These are phyloP conservation scores for Ustilago cynodontis DNA, from an alignment of 1,284 basidiomycete species.

Conservation along the genomic window DNA sequence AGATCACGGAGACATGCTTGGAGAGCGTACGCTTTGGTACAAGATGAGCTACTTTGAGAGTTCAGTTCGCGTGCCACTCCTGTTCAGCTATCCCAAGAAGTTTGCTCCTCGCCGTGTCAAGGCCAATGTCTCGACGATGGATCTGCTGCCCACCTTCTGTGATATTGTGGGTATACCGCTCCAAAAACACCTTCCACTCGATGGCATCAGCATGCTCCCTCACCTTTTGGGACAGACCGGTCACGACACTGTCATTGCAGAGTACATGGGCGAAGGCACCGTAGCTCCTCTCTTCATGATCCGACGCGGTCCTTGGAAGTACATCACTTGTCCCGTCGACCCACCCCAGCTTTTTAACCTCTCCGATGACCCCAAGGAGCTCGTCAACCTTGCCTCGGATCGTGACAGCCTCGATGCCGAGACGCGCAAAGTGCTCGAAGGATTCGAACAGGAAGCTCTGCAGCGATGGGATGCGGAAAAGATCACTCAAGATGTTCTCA, in stretches of 20 bases:
- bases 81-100: constrained; percentile 44
- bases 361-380: constrained; percentile 33
- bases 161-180: constrained; percentile 41
- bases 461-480: constrained; percentile 38
- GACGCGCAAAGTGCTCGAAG: constrained; percentile 29
- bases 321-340: constrained; percentile 36
- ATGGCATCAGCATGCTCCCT: constrained; percentile 40
- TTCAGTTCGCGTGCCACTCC: constrained; percentile 43
- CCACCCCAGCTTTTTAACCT: constrained; percentile 44
- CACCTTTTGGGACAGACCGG: constrained; percentile 30
- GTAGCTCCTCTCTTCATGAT: constrained; percentile 42
- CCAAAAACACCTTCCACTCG: constrained; percentile 30
- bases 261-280: constrained; percentile 48
- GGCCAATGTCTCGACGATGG: constrained; percentile 45
- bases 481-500: constrained; percentile 43
- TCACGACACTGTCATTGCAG: constrained; percentile 40
- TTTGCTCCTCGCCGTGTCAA: constrained; percentile 37
- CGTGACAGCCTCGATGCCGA: constrained; percentile 22
- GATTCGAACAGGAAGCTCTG: constrained; percentile 25
- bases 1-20: constrained; percentile 45
- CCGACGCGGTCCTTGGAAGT: constrained; percentile 45
- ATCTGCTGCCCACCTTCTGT: constrained; percentile 41
- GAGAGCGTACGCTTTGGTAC: constrained; percentile 44
- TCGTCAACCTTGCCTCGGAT: constrained; percentile 38
- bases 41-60: constrained; percentile 52